Conservation (phyloP, 202 grass and related monocot genomes). For the Carex arenaria region DNA sequence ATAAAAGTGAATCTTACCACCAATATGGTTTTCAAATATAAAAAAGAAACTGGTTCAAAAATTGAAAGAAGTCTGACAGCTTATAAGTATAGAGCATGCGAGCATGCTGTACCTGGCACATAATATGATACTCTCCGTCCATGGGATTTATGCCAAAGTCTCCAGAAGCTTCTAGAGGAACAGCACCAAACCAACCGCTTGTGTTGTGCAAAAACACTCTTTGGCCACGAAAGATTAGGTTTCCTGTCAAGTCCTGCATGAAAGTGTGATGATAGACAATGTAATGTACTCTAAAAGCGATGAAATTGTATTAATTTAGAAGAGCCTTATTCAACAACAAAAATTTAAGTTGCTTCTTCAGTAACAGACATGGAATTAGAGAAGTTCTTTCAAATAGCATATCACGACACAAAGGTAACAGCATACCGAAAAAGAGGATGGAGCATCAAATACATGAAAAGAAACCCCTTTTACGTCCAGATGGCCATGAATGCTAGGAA, state of each 20-base stretch:
- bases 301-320: not conserved
- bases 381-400: not conserved
- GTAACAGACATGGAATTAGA: not conserved
- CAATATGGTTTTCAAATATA: not conserved
- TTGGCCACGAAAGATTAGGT: conserved; percentile 87
- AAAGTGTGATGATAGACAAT: conserved; percentile 15
- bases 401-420: not conserved
- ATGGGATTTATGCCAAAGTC: conserved; percentile 95
- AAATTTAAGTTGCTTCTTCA: not conserved
- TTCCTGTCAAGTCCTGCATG: conserved; percentile 72
- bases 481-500: conserved; percentile 88
- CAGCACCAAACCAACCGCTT: conserved; percentile 92
- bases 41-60: not conserved
- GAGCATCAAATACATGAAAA: conserved; percentile 92
- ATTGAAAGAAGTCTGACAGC: not conserved
- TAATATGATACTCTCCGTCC: conserved; percentile 96
- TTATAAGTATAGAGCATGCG: not conserved
- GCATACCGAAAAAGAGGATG: conserved; percentile 73
- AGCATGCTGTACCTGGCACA: conserved; percentile 77
- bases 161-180: conserved; percentile 91
- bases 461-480: conserved; percentile 80
- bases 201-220: conserved; percentile 98
- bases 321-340: not conserved
- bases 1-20: not conserved
- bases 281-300: not conserved